Percentiles rank a stretch among this genome's conserved stretches.
Evolutionary conservation across 441 rosid genomes (phyloP).

Genomic region (Populus hybrid): DNA sequence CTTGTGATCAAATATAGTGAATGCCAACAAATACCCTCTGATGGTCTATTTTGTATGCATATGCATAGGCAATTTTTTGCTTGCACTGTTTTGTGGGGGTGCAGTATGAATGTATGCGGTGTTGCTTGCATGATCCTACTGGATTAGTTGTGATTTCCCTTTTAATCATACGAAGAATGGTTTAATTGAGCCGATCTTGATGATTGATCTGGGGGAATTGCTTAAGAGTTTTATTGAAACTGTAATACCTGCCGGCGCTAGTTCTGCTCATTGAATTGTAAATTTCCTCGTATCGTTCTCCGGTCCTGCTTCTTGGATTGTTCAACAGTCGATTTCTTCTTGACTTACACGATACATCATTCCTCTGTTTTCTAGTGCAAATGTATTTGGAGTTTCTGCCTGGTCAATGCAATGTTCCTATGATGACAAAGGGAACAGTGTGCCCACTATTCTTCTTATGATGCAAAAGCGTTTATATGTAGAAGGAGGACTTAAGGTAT

Average conservation of each 20-base stretch:
- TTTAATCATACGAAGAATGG: not conserved
- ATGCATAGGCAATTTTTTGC: not conserved
- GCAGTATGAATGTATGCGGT: not conserved
- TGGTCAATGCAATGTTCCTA: conserved; percentile 90
- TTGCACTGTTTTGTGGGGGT: not conserved
- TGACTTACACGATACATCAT: not conserved
- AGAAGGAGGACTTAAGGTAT: conserved; percentile 80
- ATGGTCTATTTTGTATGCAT: not conserved
- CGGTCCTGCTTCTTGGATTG: not conserved
- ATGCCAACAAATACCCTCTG: not conserved
- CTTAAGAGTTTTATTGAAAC: not conserved
- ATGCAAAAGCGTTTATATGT: conserved; percentile 78
- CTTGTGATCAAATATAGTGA: not conserved
- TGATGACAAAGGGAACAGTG: conserved; percentile 81
- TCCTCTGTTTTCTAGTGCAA: conserved; percentile 42
- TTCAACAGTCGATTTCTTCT: not conserved
- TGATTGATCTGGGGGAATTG: not conserved
- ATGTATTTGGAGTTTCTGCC: conserved; percentile 88
- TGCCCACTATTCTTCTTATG: conserved; percentile 85
- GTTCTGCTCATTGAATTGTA: not conserved
- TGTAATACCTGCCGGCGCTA: not conserved
- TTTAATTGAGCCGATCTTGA: not conserved
- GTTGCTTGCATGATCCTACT: not conserved
- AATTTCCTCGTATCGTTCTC: not conserved
- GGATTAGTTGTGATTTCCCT: not conserved